Evolutionary conservation across 225 moss, liverwort and hornwort genomes (phyloP).

Genomic region (Physcomitrium patens): DNA sequence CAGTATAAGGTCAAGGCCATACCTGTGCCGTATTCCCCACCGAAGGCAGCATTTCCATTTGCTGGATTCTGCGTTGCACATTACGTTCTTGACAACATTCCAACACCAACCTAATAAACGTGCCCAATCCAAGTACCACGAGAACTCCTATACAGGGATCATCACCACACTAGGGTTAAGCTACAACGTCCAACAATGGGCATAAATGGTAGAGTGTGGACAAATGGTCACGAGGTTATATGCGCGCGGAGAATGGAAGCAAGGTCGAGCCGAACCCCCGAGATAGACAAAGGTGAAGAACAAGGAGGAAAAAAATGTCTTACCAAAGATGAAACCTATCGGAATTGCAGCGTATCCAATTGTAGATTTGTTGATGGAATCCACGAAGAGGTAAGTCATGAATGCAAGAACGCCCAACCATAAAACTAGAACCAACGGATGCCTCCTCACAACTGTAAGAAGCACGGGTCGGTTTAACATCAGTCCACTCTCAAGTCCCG

Average conservation of each 20-base stretch:
- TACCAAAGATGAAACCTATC: conserved; percentile 98
- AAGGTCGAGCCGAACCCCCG: conserved; percentile 33
- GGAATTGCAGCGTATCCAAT: conserved; percentile 98
- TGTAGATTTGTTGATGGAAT: conserved; percentile 83
- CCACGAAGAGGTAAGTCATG: conserved; percentile 96
- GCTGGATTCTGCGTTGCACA: conserved; percentile 53
- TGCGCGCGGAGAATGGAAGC: conserved; percentile 42
- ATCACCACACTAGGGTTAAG: not conserved
- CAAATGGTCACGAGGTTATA: not conserved
- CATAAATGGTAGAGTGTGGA: not conserved
- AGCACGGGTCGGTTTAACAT: conserved; percentile 80
- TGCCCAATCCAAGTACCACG: conserved; percentile 77
- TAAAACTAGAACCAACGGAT: conserved; percentile 81
- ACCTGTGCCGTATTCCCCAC: conserved; percentile 10
- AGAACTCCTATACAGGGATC: conserved; percentile 56
- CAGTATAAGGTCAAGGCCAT: not conserved
- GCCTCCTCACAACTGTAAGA: conserved; percentile 68
- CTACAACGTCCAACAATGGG: not conserved
- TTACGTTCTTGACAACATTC: conserved; percentile 68
- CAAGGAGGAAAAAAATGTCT: conserved; percentile 25
- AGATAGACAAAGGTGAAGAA: conserved; percentile 40
- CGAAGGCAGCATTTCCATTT: conserved; percentile 52
- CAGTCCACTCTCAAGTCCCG: conserved; percentile 57
- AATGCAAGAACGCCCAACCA: conserved; percentile 92
- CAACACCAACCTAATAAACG: conserved; percentile 56